Evolutionary conservation across 2,329 filamentous ascomycete species (phyloP), one percentile per base, ranked within the genome.

Genomic region (Hypoxylon sp.): DNA sequence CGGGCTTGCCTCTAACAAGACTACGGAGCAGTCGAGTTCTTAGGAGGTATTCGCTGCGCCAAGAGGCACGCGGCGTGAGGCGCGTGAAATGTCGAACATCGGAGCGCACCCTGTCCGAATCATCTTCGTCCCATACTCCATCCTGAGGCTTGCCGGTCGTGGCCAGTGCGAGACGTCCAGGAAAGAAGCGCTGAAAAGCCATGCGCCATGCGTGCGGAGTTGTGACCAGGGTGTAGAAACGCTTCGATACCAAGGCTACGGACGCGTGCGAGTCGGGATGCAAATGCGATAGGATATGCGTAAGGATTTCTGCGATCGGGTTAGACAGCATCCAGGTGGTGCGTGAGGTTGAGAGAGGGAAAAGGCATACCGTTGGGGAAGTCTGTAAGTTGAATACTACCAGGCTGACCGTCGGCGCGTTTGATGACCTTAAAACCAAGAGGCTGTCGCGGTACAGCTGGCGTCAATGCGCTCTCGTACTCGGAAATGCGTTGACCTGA

Each of bases 1-100:
- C 79, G 61, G 94, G 93, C 74, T 94, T 97, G 52, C 94, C 95
- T 62, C 92, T 89, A 48, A 85, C 86, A 59, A 98, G 82, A 65
- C 92, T 95, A 46, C 93, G 87, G 54, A 98, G 80, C 53, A 98
- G 85, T 48, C 92, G 87, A 1, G 93, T 97, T 48, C 95, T 87
- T 59, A 97, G 80, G 49, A 98, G 90, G 73, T 98, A 99, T 77
- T 99, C 95, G 77, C 92, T 97, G 70, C 94, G 87, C 94, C 95
- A 98, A 7, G 94, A 95, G n/a, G 93, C 91, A 64, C 94, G 80
- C 3, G 89, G 84, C 8, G 92, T 96, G 56, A 99, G 84, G 44
- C 94, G 88, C 15, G 91, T 87, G 73, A 98, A 99, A 68, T 88
- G 86, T 46, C 93, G 91, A 70, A 87, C 86, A 73, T 95, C 91